Percentiles rank a stretch among this genome's conserved stretches.
Conservation (phyloP, 148 eudicot genomes). For the Oxyria digyna region DNA sequence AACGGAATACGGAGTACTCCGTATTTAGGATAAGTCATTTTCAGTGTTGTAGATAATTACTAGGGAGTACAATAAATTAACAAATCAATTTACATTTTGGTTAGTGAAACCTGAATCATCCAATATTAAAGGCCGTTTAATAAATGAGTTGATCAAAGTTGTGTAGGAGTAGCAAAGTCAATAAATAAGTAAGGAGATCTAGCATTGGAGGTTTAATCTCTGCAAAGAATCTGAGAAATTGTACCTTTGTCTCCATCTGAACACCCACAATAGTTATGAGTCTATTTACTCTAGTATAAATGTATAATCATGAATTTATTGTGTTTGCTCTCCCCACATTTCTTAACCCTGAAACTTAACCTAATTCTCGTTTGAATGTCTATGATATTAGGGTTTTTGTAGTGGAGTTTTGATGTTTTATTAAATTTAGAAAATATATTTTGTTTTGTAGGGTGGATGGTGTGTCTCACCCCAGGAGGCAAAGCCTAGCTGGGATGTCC, state of each 20-base stretch:
- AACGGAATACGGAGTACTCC: too few relatives aligned
- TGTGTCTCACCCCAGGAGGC: slow-evolving; percentile 8
- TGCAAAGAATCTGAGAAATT: background rate
- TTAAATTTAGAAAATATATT: background rate
- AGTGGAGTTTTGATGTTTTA: background rate
- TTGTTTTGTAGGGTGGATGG: background rate
- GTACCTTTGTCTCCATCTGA: slow-evolving; percentile 5
- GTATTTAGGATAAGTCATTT: background rate
- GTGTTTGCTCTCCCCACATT: background rate
- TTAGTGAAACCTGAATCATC: slow-evolving; percentile 4
- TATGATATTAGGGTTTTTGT: background rate
- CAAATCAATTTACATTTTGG: background rate
- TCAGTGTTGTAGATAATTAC: background rate
- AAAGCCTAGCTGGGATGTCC: slow-evolving; percentile 6
- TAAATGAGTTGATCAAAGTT: background rate
- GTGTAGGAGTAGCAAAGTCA: background rate
- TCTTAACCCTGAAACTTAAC: background rate
- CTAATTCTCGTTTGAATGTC: background rate
- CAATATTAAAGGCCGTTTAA: background rate
- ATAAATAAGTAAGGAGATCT: background rate
- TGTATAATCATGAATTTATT: background rate
- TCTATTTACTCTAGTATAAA: too few relatives aligned
- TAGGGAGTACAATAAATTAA: background rate
- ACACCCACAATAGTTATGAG: background rate
- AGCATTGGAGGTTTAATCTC: background rate